These are phyloP conservation scores for Lodderomyces parapsilosis DNA, from an alignment of 1,139 yeast species.

Conservation along the genomic window DNA sequence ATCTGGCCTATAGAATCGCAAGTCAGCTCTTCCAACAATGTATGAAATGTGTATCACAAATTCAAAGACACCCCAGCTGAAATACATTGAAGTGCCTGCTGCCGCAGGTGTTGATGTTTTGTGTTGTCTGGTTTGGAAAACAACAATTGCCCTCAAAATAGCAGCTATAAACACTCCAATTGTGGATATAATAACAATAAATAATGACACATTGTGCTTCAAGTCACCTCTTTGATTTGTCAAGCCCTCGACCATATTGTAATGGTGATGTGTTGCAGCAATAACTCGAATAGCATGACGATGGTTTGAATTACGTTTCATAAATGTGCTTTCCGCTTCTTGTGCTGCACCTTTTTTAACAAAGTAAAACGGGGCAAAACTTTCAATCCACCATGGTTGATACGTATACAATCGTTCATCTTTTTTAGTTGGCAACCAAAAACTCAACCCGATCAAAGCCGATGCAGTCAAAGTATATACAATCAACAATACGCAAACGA, in stretches of 20 bases:
- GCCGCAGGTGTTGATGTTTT: constrained; percentile 20
- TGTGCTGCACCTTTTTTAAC: constrained; percentile 47
- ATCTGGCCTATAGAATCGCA: constrained; percentile 78
- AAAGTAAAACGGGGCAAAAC: constrained; percentile 55
- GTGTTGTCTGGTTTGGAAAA: constrained; percentile 39
- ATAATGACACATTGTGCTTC: constrained; percentile 47
- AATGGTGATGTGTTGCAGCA: constrained; percentile 45
- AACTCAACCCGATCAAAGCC: constrained; percentile 46
- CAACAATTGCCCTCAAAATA: constrained; percentile 54
- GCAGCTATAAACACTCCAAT: constrained; percentile 54
- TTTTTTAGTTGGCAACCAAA: constrained; percentile 54
- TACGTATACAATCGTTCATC: constrained; percentile 56
- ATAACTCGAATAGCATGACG: constrained; percentile 51
- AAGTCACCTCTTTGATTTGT: constrained; percentile 43
- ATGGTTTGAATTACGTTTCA: constrained; percentile 45
- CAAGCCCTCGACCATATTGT: constrained; percentile 42
- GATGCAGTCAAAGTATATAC: constrained; percentile 57
- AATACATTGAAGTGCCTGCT: constrained; percentile 57
- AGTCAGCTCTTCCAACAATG: constrained; percentile 62
- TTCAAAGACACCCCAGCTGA: constrained; percentile 62
- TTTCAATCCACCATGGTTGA: constrained; percentile 80
- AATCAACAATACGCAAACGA: constrained; percentile 51
- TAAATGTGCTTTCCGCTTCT: constrained; percentile 49
- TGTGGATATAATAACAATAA: constrained; percentile 53
- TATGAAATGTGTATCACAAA: constrained; percentile 52